phyloP scores from a whole-genome alignment of 495 filamentous ascomycete species.

The Penicillium angulare region DNA sequence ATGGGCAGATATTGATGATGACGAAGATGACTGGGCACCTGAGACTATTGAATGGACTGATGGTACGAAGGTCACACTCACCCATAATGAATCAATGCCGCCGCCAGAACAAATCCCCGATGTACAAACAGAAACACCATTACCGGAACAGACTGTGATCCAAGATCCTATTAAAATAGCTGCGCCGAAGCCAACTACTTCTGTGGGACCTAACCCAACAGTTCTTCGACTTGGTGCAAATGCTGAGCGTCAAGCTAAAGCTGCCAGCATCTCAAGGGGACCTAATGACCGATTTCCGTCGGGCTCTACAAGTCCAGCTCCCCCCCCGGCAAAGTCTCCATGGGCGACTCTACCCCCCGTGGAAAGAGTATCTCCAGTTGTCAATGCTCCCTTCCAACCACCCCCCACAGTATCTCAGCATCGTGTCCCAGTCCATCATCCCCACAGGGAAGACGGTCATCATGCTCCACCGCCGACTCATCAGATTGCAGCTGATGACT shows the following conservation, averaged over 20 bases:
- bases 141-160: constrained; percentile 17
- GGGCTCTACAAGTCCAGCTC: constrained; percentile 75
- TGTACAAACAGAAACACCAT: constrained; percentile 27
- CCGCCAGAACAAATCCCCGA: constrained; percentile 20
- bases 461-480: constrained; percentile 53
- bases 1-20: constrained; percentile 99
- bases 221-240: constrained; percentile 52
- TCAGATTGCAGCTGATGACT: constrained; percentile 93
- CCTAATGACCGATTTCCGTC: constrained; percentile 72
- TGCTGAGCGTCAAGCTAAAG: constrained; percentile 51
- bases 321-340: constrained; percentile 78
- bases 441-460: constrained; percentile 28
- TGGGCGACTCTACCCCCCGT: constrained; percentile 87
- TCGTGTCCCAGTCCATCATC: constrained; percentile 31
- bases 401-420: constrained; percentile 17
- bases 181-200: constrained; percentile 46
- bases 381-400: constrained; percentile 47
- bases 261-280: constrained; percentile 59
- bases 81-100: constrained; percentile 43
- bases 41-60: constrained; percentile 97
- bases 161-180: constrained; percentile 33
- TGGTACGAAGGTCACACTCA: constrained; percentile 86
- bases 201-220: constrained; percentile 52
- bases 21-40: constrained; percentile 97
- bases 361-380: constrained; percentile 73